Conservation (phyloP, 2,329 filamentous ascomycete species). For the Penicillium sp. region DNA sequence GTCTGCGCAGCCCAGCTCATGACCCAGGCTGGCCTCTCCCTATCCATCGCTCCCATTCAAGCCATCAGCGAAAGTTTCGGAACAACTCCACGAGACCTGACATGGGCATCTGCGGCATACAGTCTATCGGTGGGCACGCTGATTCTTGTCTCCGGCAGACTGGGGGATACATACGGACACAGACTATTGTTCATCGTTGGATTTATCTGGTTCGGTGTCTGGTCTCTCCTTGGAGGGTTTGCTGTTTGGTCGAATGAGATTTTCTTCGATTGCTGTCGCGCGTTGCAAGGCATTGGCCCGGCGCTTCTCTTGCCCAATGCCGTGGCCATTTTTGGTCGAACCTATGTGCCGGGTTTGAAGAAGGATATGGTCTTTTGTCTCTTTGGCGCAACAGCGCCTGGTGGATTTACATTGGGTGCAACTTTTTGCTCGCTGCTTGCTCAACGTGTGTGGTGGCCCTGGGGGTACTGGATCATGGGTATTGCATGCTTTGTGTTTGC, state of each 20-base stretch:
- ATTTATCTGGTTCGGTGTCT: slow-evolving; percentile 39
- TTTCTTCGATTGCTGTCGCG: slow-evolving; percentile 56
- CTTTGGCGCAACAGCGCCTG: slow-evolving; percentile 52
- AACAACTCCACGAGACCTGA: slow-evolving; percentile 46
- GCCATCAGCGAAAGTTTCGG: slow-evolving; percentile 52
- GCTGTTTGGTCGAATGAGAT: slow-evolving; percentile 41
- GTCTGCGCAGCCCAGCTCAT: slow-evolving; percentile 40
- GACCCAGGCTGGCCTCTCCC: slow-evolving; percentile 50
- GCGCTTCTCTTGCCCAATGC: slow-evolving; percentile 67
- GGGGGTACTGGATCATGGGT: slow-evolving; percentile 50
- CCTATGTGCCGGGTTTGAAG: slow-evolving; percentile 57
- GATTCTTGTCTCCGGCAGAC: slow-evolving; percentile 37
- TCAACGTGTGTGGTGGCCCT: slow-evolving; percentile 53
- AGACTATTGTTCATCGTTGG: slow-evolving; percentile 39
- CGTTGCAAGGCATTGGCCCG: slow-evolving; percentile 60
- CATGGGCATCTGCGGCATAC: slow-evolving; percentile 61
- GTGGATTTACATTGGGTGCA: slow-evolving; percentile 46
- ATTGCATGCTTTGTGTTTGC: slow-evolving; percentile 46
- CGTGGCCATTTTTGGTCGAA: slow-evolving; percentile 62
- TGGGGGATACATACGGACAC: slow-evolving; percentile 43
- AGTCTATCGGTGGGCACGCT: slow-evolving; percentile 45
- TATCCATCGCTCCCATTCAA: slow-evolving; percentile 50
- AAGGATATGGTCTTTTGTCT: slow-evolving; percentile 62
- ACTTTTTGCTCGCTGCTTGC: slow-evolving; percentile 43
- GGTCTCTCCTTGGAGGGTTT: slow-evolving; percentile 42